phyloP scores from a whole-genome alignment of 2,329 filamentous ascomycete genomes.

The Neofusicoccum kwambonambiense region DNA sequence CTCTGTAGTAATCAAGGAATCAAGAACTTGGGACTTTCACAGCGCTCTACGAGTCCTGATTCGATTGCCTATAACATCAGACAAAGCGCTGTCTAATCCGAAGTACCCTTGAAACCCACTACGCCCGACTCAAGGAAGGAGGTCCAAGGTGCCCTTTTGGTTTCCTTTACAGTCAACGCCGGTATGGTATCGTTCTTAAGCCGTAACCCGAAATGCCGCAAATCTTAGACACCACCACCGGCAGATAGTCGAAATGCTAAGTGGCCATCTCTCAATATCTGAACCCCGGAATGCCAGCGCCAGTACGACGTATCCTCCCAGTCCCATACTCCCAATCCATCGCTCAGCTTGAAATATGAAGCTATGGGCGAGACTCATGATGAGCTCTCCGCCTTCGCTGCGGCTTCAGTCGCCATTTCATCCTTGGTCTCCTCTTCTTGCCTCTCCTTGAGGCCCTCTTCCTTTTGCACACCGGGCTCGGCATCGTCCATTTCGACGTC shows the following conservation, averaged over 20 bases:
- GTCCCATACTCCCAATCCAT: not conserved
- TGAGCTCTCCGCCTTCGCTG: not conserved
- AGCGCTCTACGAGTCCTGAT: too few species aligned
- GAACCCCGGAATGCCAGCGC: not conserved
- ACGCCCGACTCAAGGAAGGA: not conserved
- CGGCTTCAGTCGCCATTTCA: not conserved
- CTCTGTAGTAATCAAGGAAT: too few species aligned
- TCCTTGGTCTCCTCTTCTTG: constrained; percentile 13
- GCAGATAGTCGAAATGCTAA: not conserved
- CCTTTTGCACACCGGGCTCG: constrained; percentile 10
- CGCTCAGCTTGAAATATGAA: not conserved
- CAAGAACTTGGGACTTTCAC: too few species aligned
- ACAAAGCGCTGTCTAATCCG: too few species aligned
- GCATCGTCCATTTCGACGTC: constrained; percentile 18
- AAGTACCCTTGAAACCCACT: not conserved
- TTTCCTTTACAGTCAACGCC: not conserved
- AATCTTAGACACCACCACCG: not conserved
- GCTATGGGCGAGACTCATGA: not conserved
- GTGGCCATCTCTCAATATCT: not conserved
- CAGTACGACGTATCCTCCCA: not conserved
- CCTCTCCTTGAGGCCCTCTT: constrained; percentile 11
- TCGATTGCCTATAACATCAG: too few species aligned
- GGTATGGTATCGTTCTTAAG: constrained; percentile 7
- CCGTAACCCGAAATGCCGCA: not conserved
- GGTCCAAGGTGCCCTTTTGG: not conserved